Evolutionary conservation across 306 rosid species (phyloP).

Genomic region (Pachyrhizus erosus): DNA sequence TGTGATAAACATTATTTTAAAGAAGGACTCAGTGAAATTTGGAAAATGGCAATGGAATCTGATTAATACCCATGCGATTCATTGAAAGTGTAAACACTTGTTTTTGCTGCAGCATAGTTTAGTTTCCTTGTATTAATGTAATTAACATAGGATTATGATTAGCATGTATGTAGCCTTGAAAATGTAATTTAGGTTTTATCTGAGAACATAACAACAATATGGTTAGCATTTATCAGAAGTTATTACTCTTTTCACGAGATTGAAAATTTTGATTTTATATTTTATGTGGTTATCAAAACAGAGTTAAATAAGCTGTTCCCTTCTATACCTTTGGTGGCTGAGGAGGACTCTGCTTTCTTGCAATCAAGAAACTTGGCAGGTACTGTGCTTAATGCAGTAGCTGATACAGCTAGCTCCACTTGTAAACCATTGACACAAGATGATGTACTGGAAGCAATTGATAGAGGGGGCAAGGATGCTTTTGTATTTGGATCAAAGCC

Average conservation of each 20-base stretch:
- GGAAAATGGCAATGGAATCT: not conserved
- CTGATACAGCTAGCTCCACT: conserved; percentile 49
- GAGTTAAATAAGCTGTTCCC: conserved; percentile 86
- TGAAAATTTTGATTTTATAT: conserved; percentile 29
- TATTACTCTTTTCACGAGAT: conserved; percentile 26
- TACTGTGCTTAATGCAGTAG: conserved; percentile 63
- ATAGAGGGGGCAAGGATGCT: conserved; percentile 84
- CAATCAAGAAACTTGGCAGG: conserved; percentile 66
- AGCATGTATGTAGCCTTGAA: conserved; percentile 14
- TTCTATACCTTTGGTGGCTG: conserved; percentile 88
- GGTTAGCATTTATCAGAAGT: conserved; percentile 15
- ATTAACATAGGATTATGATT: not conserved
- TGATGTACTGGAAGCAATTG: conserved; percentile 78
- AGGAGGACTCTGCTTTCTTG: conserved; percentile 87
- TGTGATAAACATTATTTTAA: not conserved
- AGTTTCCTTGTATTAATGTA: conserved; percentile 2
- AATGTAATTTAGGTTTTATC: too few species aligned
- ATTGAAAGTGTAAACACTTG: not conserved
- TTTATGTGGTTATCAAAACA: conserved; percentile 50
- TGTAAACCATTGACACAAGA: conserved; percentile 57
- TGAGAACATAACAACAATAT: too few species aligned
- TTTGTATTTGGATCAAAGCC: conserved; percentile 70
- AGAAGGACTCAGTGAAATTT: not conserved
- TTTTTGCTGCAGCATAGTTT: not conserved
- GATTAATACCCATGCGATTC: conserved; percentile 26